Evolutionary conservation across 2,329 filamentous ascomycete genomes (phyloP), one percentile per base, ranked within the genome.

Genomic region (Bisporella sp.): DNA sequence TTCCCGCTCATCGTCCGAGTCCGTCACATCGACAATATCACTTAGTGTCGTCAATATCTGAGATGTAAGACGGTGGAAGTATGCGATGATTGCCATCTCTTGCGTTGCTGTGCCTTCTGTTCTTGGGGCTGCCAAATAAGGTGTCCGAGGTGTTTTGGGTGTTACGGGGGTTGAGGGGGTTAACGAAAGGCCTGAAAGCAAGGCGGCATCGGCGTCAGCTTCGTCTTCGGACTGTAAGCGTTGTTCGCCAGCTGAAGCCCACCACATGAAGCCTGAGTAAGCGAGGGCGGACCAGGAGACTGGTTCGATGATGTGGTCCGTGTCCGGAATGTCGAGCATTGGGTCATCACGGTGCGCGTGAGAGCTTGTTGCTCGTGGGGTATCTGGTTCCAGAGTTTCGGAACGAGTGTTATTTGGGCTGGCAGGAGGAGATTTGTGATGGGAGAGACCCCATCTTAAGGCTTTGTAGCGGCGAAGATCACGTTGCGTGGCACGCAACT

Each of bases 261-360:
- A 93, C 88, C 88, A 93, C 78, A 92, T 89, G 71, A 92, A 91
- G 29, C 85, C 84, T 49, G 79, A 81, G 68, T 92, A 93, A 5
- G 88, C 88, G 30, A 92, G 77, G 1, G 85, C 82, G 1, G 85
- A 76, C 88, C 83, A 87, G 41, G 77, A 83, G 40, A 77, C 65
- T 1, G 82, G 82, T 61, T 87, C 82, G 31, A 83, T 72, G 41
- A 84, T 72, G 48, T 69, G 67, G 50, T 83, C 79, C 32, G 64
- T 65, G 29, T 77, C 69, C 6, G 71, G 71, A 35, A 79, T 73
- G 45, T 76, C 73, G 7, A 68, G 59, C 31, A 64, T 61, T 4
- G 68, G 65, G 5, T 73, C 71, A 13, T 70, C 66, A 43, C 57
- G 62, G 28, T 67, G 56, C 9, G 57, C 48, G 41, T 43, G 45